These are phyloP conservation scores for Scenedesmus sp. DNA, from an alignment of 163 green algal genomes.

Conservation along the genomic window DNA sequence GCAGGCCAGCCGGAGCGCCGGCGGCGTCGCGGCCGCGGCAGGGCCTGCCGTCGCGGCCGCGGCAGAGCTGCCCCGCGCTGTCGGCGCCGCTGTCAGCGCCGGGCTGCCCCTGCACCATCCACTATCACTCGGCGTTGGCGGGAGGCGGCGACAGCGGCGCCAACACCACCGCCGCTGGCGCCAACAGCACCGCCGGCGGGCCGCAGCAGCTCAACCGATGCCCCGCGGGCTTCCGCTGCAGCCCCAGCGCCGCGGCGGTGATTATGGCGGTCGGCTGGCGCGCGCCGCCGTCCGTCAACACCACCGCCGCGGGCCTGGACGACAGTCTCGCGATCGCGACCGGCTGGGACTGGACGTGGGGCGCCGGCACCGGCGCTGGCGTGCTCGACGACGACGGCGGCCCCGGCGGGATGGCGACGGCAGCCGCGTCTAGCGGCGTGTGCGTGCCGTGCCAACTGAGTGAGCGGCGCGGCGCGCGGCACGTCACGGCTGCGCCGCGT, in stretches of 20 bases:
- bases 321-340: too few relatives aligned
- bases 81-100: neutral
- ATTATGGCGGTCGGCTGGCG: conserved; percentile 1
- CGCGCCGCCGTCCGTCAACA: neutral
- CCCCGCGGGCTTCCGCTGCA: conserved; percentile 16
- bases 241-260: neutral
- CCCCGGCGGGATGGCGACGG: too few relatives aligned
- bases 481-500: neutral
- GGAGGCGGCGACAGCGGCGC: neutral
- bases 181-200: neutral
- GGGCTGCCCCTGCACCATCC: conserved; percentile 19
- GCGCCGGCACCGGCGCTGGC: too few relatives aligned
- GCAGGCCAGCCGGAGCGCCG: too few relatives aligned
- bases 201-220: conserved; percentile 11
- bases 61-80: neutral
- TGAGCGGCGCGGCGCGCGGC: neutral
- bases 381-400: too few relatives aligned
- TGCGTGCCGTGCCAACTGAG: conserved; percentile 9
- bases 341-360: too few relatives aligned
- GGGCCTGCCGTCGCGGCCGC: too few relatives aligned
- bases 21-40: too few relatives aligned
- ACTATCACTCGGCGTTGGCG: neutral
- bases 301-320: neutral
- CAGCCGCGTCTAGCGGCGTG: conserved; percentile 9
- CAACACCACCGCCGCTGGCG: neutral